Evolutionary conservation across 2,329 filamentous ascomycete genomes (phyloP).

Genomic region (Calonectria henricotiae): DNA sequence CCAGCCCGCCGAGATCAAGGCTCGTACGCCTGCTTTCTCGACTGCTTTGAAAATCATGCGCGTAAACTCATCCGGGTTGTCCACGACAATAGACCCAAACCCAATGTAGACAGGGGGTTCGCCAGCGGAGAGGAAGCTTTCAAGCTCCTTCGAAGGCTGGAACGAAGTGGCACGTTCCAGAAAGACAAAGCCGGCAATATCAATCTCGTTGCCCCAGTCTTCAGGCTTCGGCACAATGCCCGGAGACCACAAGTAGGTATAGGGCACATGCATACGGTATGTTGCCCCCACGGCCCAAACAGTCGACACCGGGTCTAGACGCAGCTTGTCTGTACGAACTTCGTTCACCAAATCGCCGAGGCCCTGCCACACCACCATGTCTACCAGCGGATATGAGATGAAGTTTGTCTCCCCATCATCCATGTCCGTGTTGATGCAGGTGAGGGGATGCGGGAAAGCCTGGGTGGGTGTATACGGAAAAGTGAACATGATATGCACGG

Average conservation of each 20-base stretch:
- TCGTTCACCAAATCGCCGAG: too few species aligned
- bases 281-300: slow-evolving; percentile 84
- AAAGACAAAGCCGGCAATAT: slow-evolving; percentile 86
- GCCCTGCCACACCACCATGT: too few species aligned
- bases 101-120: slow-evolving; percentile 81
- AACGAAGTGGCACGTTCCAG: slow-evolving; percentile 78
- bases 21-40: slow-evolving; percentile 76
- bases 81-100: slow-evolving; percentile 84
- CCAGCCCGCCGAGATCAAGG: slow-evolving; percentile 84
- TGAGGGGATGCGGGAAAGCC: too few species aligned
- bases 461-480: too few species aligned
- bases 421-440: too few species aligned
- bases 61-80: slow-evolving; percentile 80
- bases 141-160: slow-evolving; percentile 70
- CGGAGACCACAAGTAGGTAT: slow-evolving; percentile 82
- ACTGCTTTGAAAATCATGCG: slow-evolving; percentile 81
- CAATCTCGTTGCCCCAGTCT: slow-evolving; percentile 80
- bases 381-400: too few species aligned
- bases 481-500: too few species aligned
- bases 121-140: slow-evolving; percentile 71
- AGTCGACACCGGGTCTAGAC: slow-evolving; percentile 81
- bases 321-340: slow-evolving; percentile 75
- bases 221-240: slow-evolving; percentile 77
- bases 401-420: too few species aligned
- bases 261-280: slow-evolving; percentile 82